Conservation (phyloP, 2,329 filamentous ascomycete genomes). For the Fusarium tupiense region DNA sequence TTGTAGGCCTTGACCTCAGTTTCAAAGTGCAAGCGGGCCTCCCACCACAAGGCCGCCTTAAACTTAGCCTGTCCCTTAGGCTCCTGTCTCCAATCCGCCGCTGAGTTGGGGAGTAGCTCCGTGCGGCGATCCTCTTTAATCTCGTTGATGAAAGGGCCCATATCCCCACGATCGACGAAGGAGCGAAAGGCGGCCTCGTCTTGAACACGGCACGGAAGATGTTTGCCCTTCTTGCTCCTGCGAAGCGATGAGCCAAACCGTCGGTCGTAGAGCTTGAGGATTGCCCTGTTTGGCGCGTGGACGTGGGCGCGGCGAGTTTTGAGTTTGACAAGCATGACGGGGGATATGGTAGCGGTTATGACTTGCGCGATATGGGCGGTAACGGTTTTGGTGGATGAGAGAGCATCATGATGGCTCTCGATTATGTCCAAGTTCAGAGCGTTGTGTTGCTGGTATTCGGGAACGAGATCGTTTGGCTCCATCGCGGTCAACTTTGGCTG, state of each 20-base stretch:
- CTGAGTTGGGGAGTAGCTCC: background rate
- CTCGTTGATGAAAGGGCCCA: background rate
- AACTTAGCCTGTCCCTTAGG: background rate
- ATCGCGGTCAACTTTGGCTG: too few species aligned
- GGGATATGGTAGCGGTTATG: background rate
- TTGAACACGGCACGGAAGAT: background rate
- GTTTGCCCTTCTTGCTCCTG: background rate
- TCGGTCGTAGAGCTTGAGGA: background rate
- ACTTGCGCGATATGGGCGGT: background rate
- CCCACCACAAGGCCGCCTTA: background rate
- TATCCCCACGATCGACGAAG: background rate
- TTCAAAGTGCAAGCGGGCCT: background rate
- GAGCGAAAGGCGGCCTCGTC: background rate
- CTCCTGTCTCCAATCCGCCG: background rate
- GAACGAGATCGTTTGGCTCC: too few species aligned
- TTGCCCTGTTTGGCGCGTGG: background rate
- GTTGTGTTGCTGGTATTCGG: too few species aligned
- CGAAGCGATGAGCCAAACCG: background rate
- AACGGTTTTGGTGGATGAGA: background rate
- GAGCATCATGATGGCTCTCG: background rate
- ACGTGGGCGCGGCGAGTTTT: background rate
- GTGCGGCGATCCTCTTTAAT: background rate
- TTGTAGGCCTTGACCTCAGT: background rate
- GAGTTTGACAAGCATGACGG: background rate
- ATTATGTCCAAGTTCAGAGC: background rate